Evolutionary conservation across 2,329 filamentous ascomycete genomes (phyloP).

Genomic region (Didymellaceae sp.): DNA sequence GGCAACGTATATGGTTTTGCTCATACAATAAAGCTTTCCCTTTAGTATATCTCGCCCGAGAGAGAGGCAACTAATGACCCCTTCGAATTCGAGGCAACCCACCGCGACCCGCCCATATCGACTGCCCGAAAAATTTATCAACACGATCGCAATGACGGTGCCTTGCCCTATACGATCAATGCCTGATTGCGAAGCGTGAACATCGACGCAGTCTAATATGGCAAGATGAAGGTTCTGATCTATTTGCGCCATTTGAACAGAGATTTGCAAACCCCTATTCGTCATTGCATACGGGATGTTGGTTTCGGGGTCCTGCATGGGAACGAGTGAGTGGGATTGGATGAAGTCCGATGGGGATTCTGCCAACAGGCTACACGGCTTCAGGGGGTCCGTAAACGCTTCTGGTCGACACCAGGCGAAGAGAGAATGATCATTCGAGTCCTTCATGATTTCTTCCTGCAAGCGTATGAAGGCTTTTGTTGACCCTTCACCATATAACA

Average conservation of each 20-base stretch:
- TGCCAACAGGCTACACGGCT: neutral
- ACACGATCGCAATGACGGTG: neutral
- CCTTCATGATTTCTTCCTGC: neutral
- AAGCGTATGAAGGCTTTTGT: slow-evolving; percentile 4
- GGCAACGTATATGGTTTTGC: neutral
- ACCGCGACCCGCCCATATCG: neutral
- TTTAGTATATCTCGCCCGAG: too few relatives aligned
- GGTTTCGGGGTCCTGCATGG: neutral
- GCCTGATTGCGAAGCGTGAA: neutral
- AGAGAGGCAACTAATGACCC: neutral
- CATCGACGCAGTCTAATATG: neutral
- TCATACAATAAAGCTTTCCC: neutral
- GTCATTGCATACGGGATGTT: neutral
- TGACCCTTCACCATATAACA: slow-evolving; percentile 7
- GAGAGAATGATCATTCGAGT: neutral
- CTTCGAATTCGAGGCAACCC: neutral
- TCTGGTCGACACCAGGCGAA: neutral
- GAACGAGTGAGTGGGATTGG: neutral
- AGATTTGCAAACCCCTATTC: neutral
- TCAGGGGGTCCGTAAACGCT: neutral
- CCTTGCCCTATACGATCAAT: too few relatives aligned
- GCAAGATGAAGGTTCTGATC: neutral
- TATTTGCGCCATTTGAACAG: neutral
- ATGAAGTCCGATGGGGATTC: neutral
- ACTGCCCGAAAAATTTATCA: neutral